Percentiles rank a stretch among this genome's conserved stretches.
These are phyloP conservation scores for Leccinum rimulosum DNA, from an alignment of 768 basidiomycete genomes.

Conservation along the genomic window DNA sequence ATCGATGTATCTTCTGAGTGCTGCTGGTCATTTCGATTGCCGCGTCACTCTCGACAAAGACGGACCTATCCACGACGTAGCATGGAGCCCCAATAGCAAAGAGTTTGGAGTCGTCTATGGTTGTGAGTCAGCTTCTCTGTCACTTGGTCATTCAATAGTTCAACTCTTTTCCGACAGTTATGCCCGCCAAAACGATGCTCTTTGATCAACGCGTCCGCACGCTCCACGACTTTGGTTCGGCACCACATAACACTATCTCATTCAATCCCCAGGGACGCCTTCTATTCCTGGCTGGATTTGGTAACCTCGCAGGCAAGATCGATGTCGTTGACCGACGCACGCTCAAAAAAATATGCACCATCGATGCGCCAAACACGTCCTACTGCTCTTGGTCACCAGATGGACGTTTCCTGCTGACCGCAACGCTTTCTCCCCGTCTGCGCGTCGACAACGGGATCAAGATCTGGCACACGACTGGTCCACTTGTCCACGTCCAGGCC, in stretches of 20 bases:
- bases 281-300: conserved; percentile 89
- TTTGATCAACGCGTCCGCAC: conserved; percentile 89
- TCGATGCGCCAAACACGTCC: conserved; percentile 91
- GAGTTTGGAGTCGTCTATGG: conserved; percentile 97
- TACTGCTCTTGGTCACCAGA: conserved; percentile 95
- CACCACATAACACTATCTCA: conserved; percentile 87
- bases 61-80: conserved; percentile 94
- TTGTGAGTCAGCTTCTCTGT: conserved; percentile 55
- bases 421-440: conserved; percentile 91
- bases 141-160: background rate
- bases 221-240: conserved; percentile 86
- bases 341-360: conserved; percentile 70
- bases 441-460: conserved; percentile 98
- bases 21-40: conserved; percentile 92
- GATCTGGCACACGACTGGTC: conserved; percentile 90
- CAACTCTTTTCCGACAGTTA: conserved; percentile 48
- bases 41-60: conserved; percentile 90
- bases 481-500: conserved; percentile 78
- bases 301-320: conserved; percentile 92
- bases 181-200: conserved; percentile 91
- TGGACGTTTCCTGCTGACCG: conserved; percentile 89
- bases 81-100: conserved; percentile 95
- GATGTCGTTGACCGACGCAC: conserved; percentile 89
- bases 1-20: conserved; percentile 86
- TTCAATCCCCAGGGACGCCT: conserved; percentile 95